These are phyloP conservation scores for Rhynchospora tenuis DNA, from an alignment of 176 grass and related monocot genomes.

Conservation along the genomic window DNA sequence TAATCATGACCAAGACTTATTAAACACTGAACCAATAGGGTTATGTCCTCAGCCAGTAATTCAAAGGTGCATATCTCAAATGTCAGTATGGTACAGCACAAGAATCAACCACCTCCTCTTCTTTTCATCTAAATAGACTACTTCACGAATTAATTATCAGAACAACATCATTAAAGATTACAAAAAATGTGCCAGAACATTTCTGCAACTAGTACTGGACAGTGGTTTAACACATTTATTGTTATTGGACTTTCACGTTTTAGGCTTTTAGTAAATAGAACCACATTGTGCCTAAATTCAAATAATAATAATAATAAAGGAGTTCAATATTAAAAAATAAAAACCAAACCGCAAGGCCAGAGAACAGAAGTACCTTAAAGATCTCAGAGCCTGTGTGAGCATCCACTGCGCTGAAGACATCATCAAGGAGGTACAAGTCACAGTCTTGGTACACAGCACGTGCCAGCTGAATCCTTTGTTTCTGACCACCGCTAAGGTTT, in stretches of 20 bases:
- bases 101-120: background rate
- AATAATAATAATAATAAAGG: background rate
- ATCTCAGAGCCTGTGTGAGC: slow-evolving; percentile 83
- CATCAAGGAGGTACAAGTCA: slow-evolving; percentile 89
- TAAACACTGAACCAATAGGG: background rate
- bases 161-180: background rate
- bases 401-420: slow-evolving; percentile 94
- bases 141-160: background rate
- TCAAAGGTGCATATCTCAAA: background rate
- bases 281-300: background rate
- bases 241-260: background rate
- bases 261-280: background rate
- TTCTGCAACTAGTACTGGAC: background rate
- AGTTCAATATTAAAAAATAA: background rate
- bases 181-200: background rate
- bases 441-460: slow-evolving; percentile 87
- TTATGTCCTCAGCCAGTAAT: background rate
- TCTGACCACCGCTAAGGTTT: slow-evolving; percentile 94
- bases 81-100: background rate
- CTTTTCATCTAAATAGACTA: background rate
- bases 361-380: slow-evolving; percentile 50
- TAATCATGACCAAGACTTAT: background rate
- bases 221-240: background rate
- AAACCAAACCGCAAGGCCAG: background rate
- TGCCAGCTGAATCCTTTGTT: slow-evolving; percentile 95